Percentiles rank a stretch among this genome's conserved stretches.
Evolutionary conservation across 75 land plant genomes (phyloP).

Genomic region (Cryptomeria japonica): DNA sequence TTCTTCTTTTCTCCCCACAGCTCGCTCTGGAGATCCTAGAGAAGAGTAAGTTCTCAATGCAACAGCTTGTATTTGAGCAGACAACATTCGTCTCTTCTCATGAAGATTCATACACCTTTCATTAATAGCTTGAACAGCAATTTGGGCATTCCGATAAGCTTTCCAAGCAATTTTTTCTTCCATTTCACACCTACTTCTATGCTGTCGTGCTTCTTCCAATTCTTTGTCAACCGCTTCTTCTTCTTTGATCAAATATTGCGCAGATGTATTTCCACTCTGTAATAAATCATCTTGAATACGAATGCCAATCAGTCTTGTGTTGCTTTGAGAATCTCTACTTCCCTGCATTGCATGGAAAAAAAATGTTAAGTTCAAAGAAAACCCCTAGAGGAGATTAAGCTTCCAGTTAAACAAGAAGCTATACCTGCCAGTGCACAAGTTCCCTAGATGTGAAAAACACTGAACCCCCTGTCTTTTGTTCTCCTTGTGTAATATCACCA

Average conservation of each 20-base stretch:
- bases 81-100: conserved; percentile 47
- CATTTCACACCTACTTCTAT: conserved; percentile 70
- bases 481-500: background rate
- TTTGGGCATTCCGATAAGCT: conserved; percentile 68
- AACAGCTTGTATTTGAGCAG: conserved; percentile 40
- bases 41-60: conserved; percentile 26
- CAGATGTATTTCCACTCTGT: background rate
- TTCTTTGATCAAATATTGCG: conserved; percentile 38
- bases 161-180: conserved; percentile 74
- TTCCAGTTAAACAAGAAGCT: background rate
- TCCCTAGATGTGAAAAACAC: background rate
- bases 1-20: conserved; percentile 14
- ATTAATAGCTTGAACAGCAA: conserved; percentile 62
- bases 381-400: background rate
- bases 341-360: background rate
- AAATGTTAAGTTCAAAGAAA: background rate
- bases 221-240: conserved; percentile 70
- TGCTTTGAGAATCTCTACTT: background rate
- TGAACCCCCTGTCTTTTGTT: background rate
- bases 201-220: conserved; percentile 71
- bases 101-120: conserved; percentile 53
- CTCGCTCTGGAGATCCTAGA: conserved; percentile 22
- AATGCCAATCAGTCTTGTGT: background rate
- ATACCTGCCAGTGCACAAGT: conserved; percentile 1
- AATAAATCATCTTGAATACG: conserved; percentile 1